Evolutionary conservation across 805 yeast species (phyloP).

Genomic region (Candida loeiensis): DNA sequence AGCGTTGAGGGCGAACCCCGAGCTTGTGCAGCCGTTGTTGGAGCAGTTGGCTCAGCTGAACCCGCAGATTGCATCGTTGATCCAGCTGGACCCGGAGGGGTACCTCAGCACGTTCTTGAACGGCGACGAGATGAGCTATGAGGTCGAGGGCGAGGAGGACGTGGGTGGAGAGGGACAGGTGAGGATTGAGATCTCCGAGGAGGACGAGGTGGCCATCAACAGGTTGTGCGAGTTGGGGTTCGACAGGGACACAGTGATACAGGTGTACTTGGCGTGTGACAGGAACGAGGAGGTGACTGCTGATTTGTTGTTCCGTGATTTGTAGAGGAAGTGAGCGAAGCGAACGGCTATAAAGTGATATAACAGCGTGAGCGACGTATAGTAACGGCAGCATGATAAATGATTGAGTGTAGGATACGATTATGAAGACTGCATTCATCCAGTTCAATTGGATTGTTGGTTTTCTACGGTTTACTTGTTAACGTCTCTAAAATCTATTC

Average conservation of each 20-base stretch:
- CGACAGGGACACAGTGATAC: slow-evolving; percentile 80
- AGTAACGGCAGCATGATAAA: not conserved
- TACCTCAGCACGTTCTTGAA: slow-evolving; percentile 70
- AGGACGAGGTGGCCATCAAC: slow-evolving; percentile 84
- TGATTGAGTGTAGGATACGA: too few relatives aligned
- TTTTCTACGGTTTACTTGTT: too few relatives aligned
- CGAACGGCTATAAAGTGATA: too few relatives aligned
- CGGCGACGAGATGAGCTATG: slow-evolving; percentile 46
- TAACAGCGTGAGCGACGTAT: not conserved
- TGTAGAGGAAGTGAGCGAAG: too few relatives aligned
- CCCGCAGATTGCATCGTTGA: slow-evolving; percentile 80
- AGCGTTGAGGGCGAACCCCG: slow-evolving; percentile 81
- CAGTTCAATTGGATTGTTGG: too few relatives aligned
- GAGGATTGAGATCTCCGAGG: slow-evolving; percentile 64
- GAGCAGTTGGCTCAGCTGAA: slow-evolving; percentile 77
- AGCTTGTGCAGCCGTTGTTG: slow-evolving; percentile 76
- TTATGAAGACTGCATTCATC: too few relatives aligned
- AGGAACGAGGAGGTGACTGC: slow-evolving; percentile 97
- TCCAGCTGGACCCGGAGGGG: slow-evolving; percentile 85
- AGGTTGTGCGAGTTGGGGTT: slow-evolving; percentile 92
- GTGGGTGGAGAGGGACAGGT: slow-evolving; percentile 32
- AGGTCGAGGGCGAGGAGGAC: slow-evolving; percentile 34
- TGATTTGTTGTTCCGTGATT: slow-evolving; percentile 68
- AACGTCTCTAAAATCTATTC: too few relatives aligned
- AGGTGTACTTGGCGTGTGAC: slow-evolving; percentile 96